Evolutionary conservation across 2,329 filamentous ascomycete species (phyloP).

Genomic region (Venturia effusa): DNA sequence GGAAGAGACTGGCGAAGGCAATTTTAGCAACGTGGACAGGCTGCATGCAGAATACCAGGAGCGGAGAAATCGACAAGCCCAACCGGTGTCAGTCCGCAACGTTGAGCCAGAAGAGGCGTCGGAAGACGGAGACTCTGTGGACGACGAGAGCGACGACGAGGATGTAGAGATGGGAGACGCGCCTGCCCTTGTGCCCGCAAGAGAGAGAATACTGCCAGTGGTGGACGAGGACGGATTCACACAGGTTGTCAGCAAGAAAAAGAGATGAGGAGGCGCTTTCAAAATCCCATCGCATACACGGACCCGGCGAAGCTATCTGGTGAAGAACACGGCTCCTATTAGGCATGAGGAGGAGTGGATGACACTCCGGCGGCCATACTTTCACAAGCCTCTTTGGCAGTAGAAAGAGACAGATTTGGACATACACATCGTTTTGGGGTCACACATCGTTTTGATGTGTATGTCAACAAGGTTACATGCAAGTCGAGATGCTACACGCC

Average conservation of each 20-base stretch:
- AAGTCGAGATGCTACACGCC: no score
- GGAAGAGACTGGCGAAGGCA: slow-evolving; percentile 52
- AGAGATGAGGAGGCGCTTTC: slow-evolving; percentile 14
- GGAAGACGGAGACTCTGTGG: slow-evolving; percentile 15
- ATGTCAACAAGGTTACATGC: no score
- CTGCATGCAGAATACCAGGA: slow-evolving; percentile 61
- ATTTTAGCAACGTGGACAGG: slow-evolving; percentile 52
- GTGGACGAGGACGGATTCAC: slow-evolving; percentile 33
- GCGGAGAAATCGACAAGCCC: slow-evolving; percentile 42
- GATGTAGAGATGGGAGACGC: slow-evolving; percentile 17
- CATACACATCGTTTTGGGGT: no score
- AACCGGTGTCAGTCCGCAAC: slow-evolving; percentile 37
- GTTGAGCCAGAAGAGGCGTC: slow-evolving; percentile 12
- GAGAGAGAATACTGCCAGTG: slow-evolving; percentile 25
- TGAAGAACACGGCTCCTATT: not conserved
- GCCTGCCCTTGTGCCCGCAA: slow-evolving; percentile 20
- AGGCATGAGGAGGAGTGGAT: not conserved
- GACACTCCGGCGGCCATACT: not conserved
- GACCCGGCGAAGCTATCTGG: not conserved
- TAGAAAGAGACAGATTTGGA: no score
- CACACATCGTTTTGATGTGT: no score
- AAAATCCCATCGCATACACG: not conserved
- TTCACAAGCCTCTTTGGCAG: no score
- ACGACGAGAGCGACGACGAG: slow-evolving; percentile 14
- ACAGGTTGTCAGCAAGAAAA: slow-evolving; percentile 31